Evolutionary conservation across 2,329 filamentous ascomycete genomes (phyloP), one percentile per base, ranked within the genome.

Genomic region (Colletotrichum shisoi): DNA sequence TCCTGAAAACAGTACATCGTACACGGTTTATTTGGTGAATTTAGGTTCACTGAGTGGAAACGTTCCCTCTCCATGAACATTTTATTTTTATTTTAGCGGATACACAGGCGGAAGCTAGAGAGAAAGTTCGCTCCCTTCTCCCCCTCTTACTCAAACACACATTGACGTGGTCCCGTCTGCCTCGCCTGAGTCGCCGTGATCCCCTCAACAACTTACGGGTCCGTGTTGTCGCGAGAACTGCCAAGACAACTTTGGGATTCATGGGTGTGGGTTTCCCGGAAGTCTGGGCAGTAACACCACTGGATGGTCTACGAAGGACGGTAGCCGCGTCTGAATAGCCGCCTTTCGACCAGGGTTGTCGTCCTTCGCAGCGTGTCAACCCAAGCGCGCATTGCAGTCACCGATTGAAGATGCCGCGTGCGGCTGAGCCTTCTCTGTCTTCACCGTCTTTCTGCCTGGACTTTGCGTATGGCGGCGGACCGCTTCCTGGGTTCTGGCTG

Each of bases 381-480:
- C 21, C 19, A n/a, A 24, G n/a, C 12, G 24, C n/a, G 37, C 37
- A 24, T 19, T 34, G 40, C 39, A 37, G 60, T 21, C 46, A 12
- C 57, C 45, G 39, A 11, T 11, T 34, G n/a, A 39, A 19, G n/a
- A 39, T 9, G 21, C n/a, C 8, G 21, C 34, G 31, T 9, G 31
- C 4, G 8, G 31, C 31, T 34, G 31, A 7, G 31, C 5, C 34
- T 13, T 39, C n/a, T 21, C 27, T 59, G 2, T 13, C 44, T 49
- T 64, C 65, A 68, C 65, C 65, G 65, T 68, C 65, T 68, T 65
- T 68, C 44, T 54, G 11, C 34, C 34, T 56, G 49, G 54, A 52
- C 42, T 37, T n/a, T 62, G 49, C 44, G 57, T 37, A 54, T 59
- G 65, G 56, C 56, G 61, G 65, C 31, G 31, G 31, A 34, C 31